Percentiles rank a stretch among this genome's conserved stretches.
Conservation (phyloP, 176 grass and related monocot genomes). For the Musa beccarii region DNA sequence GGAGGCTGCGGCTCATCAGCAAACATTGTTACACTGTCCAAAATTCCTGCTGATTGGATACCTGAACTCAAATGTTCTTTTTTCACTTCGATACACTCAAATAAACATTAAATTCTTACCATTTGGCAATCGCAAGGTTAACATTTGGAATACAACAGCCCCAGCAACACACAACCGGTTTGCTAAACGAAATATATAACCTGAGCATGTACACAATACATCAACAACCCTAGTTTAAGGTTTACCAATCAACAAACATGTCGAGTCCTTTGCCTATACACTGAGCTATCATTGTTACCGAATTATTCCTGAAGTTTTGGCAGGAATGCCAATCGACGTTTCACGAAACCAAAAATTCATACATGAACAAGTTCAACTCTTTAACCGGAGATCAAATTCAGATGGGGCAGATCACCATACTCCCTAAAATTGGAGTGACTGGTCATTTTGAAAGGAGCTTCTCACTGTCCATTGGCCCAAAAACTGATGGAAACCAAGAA, state of each 20-base stretch:
- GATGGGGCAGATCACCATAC: not conserved
- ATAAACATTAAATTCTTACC: too few relatives aligned
- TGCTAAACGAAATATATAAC: not conserved
- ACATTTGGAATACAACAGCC: not conserved
- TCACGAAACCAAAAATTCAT: not conserved
- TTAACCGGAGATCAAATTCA: not conserved
- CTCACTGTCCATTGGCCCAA: not conserved
- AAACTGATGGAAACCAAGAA: slow-evolving; percentile 1
- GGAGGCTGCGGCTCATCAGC: too few relatives aligned
- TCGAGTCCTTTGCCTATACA: not conserved
- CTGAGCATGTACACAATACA: not conserved
- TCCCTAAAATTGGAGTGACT: slow-evolving; percentile 2
- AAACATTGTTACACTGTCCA: too few relatives aligned
- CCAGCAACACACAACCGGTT: not conserved
- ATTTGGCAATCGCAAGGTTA: not conserved
- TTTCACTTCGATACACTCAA: too few relatives aligned
- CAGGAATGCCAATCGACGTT: not conserved
- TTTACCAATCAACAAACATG: not conserved
- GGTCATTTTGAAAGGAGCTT: not conserved
- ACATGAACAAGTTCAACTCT: not conserved
- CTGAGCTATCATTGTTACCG: not conserved
- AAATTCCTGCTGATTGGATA: too few relatives aligned
- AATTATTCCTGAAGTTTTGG: not conserved
- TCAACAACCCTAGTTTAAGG: not conserved
- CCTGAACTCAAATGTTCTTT: too few relatives aligned